Evolutionary conservation across 306 rosid genomes (phyloP), one percentile per base, ranked within the genome.

Genomic region (Carpinus fangiana): DNA sequence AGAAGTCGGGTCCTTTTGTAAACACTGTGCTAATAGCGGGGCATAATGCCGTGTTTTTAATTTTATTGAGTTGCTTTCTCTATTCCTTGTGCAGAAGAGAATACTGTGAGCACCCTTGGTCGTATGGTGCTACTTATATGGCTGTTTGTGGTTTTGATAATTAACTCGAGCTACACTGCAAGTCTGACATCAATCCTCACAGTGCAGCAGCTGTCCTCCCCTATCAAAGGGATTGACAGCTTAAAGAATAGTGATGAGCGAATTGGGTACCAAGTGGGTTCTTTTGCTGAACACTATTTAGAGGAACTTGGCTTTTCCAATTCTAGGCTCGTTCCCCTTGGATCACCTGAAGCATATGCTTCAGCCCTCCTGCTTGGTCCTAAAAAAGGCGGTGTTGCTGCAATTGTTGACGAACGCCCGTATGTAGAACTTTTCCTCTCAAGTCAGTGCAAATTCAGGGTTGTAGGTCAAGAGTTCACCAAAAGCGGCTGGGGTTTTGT

Each of bases 401-500:
- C 99, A 68, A 80, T 92, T 70, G 96, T 95, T 54, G 99, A 95
- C 62, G 99, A 95, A 72, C 93, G 86, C 13, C 86, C 89, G 12
- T 92, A 93, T 61, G 78, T 95, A 23, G 97, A 92, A 66, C 84
- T 82, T 72, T 95, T 95, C 87, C 89, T 95, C 74, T 93, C 98
- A 68, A 80, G 87, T 6, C 93, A 95, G 70, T 93, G 99, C 87
- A 87, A 84, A 56, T 95, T 85, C 90, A 89, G 94, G 84, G 70
- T 90, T 69, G 90, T 93, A 17, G 99, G 99, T 62, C 98, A 83
- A 81, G 99, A 95, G 89, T 95, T 95, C 86, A 93, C 98, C 60
- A 93, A 96, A 85, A 93, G 94, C 56, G 97, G 99, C 78, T 95
- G 99, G 99, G 99, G 99, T 43, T 95, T 95, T 86, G 98, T 94